Evolutionary conservation across 495 filamentous ascomycete genomes (phyloP).

Genomic region (Tuber umbilicatum): DNA sequence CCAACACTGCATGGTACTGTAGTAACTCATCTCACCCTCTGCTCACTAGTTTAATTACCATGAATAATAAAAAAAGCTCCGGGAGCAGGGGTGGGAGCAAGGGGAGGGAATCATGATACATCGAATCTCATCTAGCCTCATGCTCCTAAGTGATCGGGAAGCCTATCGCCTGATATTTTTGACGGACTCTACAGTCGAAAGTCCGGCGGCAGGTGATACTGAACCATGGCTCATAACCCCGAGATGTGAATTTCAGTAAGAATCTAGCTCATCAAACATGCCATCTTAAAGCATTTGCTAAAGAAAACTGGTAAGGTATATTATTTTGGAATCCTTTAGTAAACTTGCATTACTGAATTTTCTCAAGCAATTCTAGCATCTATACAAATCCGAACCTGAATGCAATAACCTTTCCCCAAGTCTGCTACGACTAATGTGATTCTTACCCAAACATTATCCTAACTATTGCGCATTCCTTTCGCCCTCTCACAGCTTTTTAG

Average conservation of each 20-base stretch:
- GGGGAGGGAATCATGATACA: not conserved
- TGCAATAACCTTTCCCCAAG: no score
- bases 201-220: not conserved
- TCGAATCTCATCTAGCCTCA: not conserved
- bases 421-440: no score
- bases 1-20: not conserved
- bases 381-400: no score
- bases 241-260: not conserved
- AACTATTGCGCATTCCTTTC: no score
- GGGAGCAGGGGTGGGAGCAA: no score
- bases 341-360: no score
- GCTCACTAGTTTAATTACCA: not conserved
- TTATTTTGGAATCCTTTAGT: not conserved
- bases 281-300: not conserved
- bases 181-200: not conserved
- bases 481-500: no score
- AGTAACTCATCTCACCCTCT: not conserved
- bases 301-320: not conserved
- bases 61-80: not conserved
- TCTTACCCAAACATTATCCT: no score
- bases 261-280: not conserved
- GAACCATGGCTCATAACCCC: not conserved
- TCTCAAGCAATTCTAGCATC: no score
- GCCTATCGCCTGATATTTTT: not conserved
- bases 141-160: not conserved